A percentile compares a stretch with the other conserved stretches of the same genome.
Evolutionary conservation across 306 rosid species (phyloP).

Genomic region (Hippophae rhamnoides): DNA sequence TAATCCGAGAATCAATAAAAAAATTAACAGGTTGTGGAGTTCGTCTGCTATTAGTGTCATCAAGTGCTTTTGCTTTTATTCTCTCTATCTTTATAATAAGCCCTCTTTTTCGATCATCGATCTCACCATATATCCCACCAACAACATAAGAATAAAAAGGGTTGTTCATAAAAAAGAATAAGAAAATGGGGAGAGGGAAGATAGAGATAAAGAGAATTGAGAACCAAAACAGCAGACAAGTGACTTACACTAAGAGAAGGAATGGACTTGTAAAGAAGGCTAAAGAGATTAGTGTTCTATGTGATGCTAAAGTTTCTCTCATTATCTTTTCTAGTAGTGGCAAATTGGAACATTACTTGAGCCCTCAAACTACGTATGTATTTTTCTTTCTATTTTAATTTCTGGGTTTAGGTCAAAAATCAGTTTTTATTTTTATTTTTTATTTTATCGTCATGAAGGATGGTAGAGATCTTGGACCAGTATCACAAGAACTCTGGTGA

Average conservation of each 20-base stretch:
- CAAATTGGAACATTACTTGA: constrained; percentile 59
- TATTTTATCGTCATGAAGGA: constrained; percentile 27
- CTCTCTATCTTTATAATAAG: constrained; percentile 1
- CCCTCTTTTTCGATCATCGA: neutral
- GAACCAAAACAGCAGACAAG: constrained; percentile 77
- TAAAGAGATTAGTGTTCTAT: constrained; percentile 67
- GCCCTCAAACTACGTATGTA: constrained; percentile 58
- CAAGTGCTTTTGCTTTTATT: neutral
- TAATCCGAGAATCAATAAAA: no score
- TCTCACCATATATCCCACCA: constrained; percentile 13
- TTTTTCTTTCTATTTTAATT: neutral
- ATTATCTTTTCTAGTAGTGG: constrained; percentile 51
- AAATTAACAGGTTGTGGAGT: no score
- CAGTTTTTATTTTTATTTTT: neutral
- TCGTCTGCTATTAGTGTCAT: no score
- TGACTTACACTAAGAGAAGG: constrained; percentile 79
- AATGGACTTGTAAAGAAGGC: constrained; percentile 82
- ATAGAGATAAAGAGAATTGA: constrained; percentile 92
- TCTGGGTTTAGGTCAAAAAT: neutral
- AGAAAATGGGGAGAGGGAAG: constrained; percentile 87
- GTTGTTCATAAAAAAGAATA: neutral
- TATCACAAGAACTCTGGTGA: constrained; percentile 61
- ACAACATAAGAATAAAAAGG: neutral
- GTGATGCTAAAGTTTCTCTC: constrained; percentile 79
- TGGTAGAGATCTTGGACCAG: constrained; percentile 49